Evolutionary conservation across 192 early-diverging fungal species (phyloP), one percentile per base, ranked within the genome.

Genomic region (Rhizophagus clarus): DNA sequence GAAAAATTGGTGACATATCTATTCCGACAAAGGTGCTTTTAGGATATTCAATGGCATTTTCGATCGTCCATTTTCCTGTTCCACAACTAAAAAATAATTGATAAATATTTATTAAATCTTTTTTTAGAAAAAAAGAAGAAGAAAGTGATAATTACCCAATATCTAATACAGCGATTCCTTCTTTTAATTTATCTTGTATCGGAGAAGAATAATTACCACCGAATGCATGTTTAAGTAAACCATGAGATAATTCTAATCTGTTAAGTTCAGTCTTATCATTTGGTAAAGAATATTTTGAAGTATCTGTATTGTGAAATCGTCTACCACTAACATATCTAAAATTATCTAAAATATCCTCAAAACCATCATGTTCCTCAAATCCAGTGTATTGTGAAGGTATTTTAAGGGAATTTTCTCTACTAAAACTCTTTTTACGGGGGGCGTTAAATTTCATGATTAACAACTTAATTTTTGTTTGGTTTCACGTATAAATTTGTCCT

Each of bases 21-120:
- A 64, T 6, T 22, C 77, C 77, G 2, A 79, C 20, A 42, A 79
- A 79, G 1, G 28, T 22, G 9, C 72, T 76, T 6, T n/a, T 17
- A 4, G 77, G 77, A 11, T 72, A 79, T 14, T 79, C 68, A 22
- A n/a, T 1, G 1, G 77, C 77, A 22, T 76, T 40, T 40, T 79
- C 77, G 2, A 79, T 12, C 2, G 34, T 74, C 77, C 77, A 79
- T 2, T 37, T 17, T 9, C 68, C 77, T 31, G 77, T 7, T 6
- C 77, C 77, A 28, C 77, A 79, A 3, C 77, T 73, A 26, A 40
- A 0, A 40, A 42, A 26, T 26, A 34, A 70, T n/a, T 2, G 31
- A 40, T 71, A 24, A n/a, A 42, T 72, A 47, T 9, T 7, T 70
- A 2, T 49, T 56, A 6, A 56, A 20, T 56, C 20, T 4, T 56